Evolutionary conservation across 2,329 filamentous ascomycete species (phyloP).

Genomic region (Pseudogymnoascus destructans): DNA sequence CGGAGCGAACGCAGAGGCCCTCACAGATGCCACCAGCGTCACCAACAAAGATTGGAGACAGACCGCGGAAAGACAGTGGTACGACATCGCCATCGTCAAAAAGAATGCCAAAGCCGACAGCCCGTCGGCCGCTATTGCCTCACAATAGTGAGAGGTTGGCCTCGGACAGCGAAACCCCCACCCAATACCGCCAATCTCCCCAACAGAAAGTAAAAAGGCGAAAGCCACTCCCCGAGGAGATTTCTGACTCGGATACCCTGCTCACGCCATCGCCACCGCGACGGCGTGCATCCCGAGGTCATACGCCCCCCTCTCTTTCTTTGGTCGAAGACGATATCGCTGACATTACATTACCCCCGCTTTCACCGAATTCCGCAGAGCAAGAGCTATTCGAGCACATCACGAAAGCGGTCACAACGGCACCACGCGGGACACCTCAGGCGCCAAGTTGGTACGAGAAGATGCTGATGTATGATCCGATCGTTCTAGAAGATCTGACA

Average conservation of each 20-base stretch:
- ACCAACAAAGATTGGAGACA: constrained; percentile 30
- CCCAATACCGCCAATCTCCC: constrained; percentile 21
- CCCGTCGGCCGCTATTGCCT: constrained; percentile 12
- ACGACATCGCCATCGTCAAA: neutral
- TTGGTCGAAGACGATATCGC: constrained; percentile 12
- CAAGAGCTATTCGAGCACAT: constrained; percentile 38
- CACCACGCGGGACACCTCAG: constrained; percentile 34
- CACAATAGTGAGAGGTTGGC: constrained; percentile 14
- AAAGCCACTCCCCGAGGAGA: constrained; percentile 30
- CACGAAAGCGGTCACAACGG: constrained; percentile 39
- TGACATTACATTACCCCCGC: neutral
- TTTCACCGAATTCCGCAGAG: constrained; percentile 31
- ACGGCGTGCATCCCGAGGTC: constrained; percentile 15
- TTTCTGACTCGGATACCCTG: constrained; percentile 35
- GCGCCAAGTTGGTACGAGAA: constrained; percentile 75
- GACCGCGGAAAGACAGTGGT: constrained; percentile 29
- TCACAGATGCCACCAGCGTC: constrained; percentile 26
- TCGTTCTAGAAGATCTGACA: constrained; percentile 75
- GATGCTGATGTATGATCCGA: constrained; percentile 85
- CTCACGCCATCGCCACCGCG: constrained; percentile 21
- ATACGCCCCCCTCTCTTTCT: constrained; percentile 14
- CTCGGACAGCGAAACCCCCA: constrained; percentile 16
- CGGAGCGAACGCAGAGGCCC: neutral
- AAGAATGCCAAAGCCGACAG: constrained; percentile 8
- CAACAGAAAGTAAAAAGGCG: constrained; percentile 20